phyloP scores from a whole-genome alignment of 257 asterid species.

The Solanum rostratum region DNA sequence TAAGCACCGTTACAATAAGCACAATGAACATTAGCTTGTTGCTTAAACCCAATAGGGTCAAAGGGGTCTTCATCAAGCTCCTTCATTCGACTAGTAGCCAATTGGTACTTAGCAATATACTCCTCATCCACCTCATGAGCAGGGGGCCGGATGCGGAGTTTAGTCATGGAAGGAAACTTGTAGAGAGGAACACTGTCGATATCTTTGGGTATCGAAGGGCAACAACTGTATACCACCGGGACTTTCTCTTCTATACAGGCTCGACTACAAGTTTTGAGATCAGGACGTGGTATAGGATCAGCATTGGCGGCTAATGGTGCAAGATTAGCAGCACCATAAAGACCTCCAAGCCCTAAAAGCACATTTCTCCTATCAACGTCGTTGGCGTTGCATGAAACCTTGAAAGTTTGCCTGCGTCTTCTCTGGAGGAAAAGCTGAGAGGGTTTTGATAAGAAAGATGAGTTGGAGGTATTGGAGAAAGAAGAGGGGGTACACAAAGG shows the following conservation, averaged over 20 bases:
- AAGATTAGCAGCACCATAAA: slow-evolving; percentile 1
- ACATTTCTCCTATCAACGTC: neutral
- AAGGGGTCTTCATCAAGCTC: neutral
- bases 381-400: neutral
- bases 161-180: neutral
- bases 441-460: neutral
- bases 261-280: neutral
- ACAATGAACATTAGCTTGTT: slow-evolving; percentile 27
- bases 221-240: neutral
- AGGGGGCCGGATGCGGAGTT: neutral
- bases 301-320: neutral
- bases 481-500: neutral
- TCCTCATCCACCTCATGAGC: neutral
- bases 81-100: neutral
- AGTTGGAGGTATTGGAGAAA: neutral
- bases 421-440: neutral
- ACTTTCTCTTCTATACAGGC: neutral
- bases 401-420: neutral
- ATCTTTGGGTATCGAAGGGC: neutral
- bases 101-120: neutral
- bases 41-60: slow-evolving; percentile 13
- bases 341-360: neutral
- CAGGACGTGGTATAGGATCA: neutral
- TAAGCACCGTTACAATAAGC: slow-evolving; percentile 27
- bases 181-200: neutral